phyloP scores from a whole-genome alignment of 2,329 filamentous ascomycete genomes.

The Microsporum ferrugineum region DNA sequence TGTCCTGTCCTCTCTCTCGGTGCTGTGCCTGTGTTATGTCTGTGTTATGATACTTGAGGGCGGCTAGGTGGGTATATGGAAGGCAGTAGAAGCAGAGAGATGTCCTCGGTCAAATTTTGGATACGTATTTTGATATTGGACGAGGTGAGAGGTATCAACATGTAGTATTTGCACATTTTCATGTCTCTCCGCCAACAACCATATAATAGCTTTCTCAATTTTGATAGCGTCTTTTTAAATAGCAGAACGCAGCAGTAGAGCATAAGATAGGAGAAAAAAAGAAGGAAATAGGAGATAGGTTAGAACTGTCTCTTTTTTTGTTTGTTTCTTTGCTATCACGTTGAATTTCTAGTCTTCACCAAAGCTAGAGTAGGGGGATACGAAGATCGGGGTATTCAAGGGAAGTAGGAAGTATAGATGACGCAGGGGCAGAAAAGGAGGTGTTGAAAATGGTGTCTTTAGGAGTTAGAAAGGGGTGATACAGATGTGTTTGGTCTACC shows the following conservation, averaged over 20 bases:
- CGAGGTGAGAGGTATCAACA: not conserved
- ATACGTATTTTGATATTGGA: not conserved
- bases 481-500: not conserved
- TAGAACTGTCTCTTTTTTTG: not conserved
- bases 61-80: not conserved
- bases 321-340: not conserved
- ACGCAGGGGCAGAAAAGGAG: not conserved
- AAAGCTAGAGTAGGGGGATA: not conserved
- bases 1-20: not conserved
- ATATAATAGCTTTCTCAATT: not conserved
- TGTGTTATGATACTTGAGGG: not conserved
- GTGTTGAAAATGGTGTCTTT: not conserved
- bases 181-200: not conserved
- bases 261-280: not conserved
- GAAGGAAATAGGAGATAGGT: not conserved
- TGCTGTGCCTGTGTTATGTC: no score
- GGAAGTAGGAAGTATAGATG: not conserved
- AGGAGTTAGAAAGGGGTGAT: not conserved
- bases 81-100: not conserved
- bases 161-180: not conserved
- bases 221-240: not conserved
- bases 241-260: not conserved
- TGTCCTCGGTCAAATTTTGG: not conserved
- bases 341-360: not conserved
- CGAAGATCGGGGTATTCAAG: not conserved